Evolutionary conservation across 768 basidiomycete genomes (phyloP).

Genomic region (Stropharia rugosoannulata): DNA sequence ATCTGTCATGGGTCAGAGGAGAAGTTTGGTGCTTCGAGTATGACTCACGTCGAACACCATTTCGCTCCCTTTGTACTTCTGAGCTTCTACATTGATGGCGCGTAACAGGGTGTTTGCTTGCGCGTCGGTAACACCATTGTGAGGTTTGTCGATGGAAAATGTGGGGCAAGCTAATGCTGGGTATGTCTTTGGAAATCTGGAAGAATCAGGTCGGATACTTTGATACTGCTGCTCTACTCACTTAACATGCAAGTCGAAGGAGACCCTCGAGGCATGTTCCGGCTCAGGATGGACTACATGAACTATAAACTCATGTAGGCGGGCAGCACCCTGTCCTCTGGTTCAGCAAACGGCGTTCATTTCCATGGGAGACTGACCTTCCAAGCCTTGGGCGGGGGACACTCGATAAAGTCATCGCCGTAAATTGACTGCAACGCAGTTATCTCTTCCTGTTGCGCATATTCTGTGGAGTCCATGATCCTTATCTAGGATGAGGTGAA

Average conservation of each 20-base stretch:
- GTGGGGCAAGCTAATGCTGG: constrained; percentile 69
- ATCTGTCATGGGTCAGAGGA: constrained; percentile 40
- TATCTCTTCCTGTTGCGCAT: constrained; percentile 67
- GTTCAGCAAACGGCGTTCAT: constrained; percentile 8
- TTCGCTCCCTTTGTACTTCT: constrained; percentile 63
- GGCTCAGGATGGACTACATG: constrained; percentile 66
- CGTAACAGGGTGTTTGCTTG: constrained; percentile 57
- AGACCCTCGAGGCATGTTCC: constrained; percentile 54
- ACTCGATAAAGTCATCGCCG: constrained; percentile 72
- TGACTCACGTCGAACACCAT: constrained; percentile 73
- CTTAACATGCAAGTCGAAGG: constrained; percentile 71
- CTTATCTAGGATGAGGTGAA: constrained; percentile 34
- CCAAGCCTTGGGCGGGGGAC: constrained; percentile 79
- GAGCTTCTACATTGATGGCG: constrained; percentile 63
- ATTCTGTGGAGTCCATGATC: constrained; percentile 72
- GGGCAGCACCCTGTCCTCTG: constrained; percentile 54
- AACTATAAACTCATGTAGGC: constrained; percentile 76
- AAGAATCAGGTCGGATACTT: constrained; percentile 1
- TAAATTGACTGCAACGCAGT: constrained; percentile 81
- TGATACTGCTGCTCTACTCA: constrained; percentile 32
- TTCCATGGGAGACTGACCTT: constrained; percentile 48
- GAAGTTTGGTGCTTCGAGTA: background rate
- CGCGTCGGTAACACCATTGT: constrained; percentile 55
- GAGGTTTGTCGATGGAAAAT: constrained; percentile 67
- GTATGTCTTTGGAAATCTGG: constrained; percentile 80